Percentiles rank a stretch among this genome's conserved stretches.
phyloP scores from a whole-genome alignment of 2,329 filamentous ascomycete species.

The Nigrograna mackinnonii region DNA sequence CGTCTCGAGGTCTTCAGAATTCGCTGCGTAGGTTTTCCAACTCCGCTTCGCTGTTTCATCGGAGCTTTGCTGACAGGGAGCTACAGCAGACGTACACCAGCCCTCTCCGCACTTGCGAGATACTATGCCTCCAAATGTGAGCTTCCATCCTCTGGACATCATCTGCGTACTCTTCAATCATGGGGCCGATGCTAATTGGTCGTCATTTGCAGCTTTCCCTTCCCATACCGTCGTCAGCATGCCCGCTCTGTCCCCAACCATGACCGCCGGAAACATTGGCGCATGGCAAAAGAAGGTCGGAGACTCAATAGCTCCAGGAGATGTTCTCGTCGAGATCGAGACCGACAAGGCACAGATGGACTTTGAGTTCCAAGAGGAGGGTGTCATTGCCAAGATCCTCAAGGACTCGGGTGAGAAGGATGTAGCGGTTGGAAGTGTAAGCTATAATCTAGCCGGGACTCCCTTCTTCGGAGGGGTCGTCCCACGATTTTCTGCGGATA shows the following conservation, averaged over 20 bases:
- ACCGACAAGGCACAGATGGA: constrained; percentile 99
- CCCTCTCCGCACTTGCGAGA: constrained; percentile 63
- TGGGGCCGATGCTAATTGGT: constrained; percentile 31
- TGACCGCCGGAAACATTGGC: constrained; percentile 96
- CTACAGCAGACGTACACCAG: constrained; percentile 49
- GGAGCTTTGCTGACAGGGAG: constrained; percentile 27
- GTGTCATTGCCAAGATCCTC: constrained; percentile 90
- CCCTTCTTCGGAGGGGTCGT: too few relatives aligned
- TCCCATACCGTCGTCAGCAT: constrained; percentile 95
- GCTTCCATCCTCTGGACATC: constrained; percentile 20
- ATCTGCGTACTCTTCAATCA: background rate
- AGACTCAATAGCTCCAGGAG: constrained; percentile 83
- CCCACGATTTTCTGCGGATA: too few relatives aligned
- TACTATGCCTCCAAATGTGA: constrained; percentile 73
- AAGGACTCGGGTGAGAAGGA: constrained; percentile 95
- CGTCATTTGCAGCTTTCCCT: constrained; percentile 74
- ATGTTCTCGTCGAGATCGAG: constrained; percentile 97
- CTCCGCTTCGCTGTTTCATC: background rate
- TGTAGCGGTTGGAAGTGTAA: constrained; percentile 88
- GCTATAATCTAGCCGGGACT: constrained; percentile 7
- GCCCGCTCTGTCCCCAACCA: constrained; percentile 96
- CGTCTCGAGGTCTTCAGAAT: constrained; percentile 39
- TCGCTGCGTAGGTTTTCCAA: constrained; percentile 33
- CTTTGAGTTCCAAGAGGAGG: constrained; percentile 99
- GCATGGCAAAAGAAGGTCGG: constrained; percentile 97